Evolutionary conservation across 495 filamentous ascomycete species (phyloP).

Genomic region (Aspergillus homomorphus): DNA sequence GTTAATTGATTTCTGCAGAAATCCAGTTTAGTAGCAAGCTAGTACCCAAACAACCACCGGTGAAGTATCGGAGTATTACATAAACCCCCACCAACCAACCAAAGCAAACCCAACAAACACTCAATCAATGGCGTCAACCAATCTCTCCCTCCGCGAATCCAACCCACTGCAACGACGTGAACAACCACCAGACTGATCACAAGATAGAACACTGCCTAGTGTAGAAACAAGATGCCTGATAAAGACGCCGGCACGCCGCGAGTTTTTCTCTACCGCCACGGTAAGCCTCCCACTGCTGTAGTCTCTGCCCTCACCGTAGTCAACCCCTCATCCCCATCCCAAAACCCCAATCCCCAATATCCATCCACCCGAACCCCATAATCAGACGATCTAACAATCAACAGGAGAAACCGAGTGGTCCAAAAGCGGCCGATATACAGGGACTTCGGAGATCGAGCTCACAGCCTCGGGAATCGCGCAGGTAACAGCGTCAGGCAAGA

Average conservation of each 20-base stretch:
- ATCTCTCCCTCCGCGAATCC: background rate
- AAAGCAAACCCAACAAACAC: background rate
- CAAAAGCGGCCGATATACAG: slow-evolving; percentile 79
- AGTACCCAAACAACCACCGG: background rate
- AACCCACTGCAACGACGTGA: background rate
- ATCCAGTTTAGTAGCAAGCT: too few relatives aligned
- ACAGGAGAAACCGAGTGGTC: slow-evolving; percentile 84
- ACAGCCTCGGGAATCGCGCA: slow-evolving; percentile 71
- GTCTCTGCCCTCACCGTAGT: background rate
- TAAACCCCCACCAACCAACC: too few relatives aligned
- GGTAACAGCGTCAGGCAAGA: slow-evolving; percentile 63
- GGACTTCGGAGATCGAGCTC: slow-evolving; percentile 75
- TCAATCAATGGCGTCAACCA: background rate
- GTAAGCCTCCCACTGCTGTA: slow-evolving; percentile 15
- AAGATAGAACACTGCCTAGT: background rate
- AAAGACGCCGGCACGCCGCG: slow-evolving; percentile 44
- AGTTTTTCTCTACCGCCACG: slow-evolving; percentile 40
- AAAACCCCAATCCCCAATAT: background rate
- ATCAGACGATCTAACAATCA: background rate
- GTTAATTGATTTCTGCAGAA: too few relatives aligned
- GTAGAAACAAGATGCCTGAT: slow-evolving; percentile 35
- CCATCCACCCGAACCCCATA: too few relatives aligned
- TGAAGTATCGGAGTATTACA: background rate
- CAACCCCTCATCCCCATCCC: too few relatives aligned
- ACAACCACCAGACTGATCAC: background rate